Evolutionary conservation across 441 rosid species (phyloP).

Genomic region (Breynia disticha): DNA sequence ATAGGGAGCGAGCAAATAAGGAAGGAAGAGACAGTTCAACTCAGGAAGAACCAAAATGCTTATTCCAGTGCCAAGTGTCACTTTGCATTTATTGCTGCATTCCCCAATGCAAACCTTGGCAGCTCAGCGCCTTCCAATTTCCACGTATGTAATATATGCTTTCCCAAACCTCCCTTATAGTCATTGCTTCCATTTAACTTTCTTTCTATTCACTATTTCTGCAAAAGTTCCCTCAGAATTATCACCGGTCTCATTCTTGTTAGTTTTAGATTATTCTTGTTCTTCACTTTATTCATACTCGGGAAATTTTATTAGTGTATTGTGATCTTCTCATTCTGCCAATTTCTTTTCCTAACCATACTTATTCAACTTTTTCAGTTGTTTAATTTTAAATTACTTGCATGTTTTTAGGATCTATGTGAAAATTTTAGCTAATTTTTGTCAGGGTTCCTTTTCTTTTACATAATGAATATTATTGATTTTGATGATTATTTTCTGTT

Average conservation of each 20-base stretch:
- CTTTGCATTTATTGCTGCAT: constrained; percentile 5
- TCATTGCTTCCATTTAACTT: background rate
- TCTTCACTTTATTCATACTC: background rate
- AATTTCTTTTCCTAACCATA: background rate
- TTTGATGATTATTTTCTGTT: background rate
- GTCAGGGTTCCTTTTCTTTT: background rate
- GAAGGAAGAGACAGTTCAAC: background rate
- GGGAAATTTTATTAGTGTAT: background rate
- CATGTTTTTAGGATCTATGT: background rate
- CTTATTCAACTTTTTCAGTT: background rate
- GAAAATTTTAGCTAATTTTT: background rate
- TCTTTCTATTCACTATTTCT: background rate
- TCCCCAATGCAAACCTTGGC: constrained; percentile 4
- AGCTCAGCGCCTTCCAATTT: constrained; percentile 3
- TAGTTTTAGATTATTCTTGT: background rate
- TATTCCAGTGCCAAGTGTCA: constrained; percentile 10
- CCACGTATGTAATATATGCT: background rate
- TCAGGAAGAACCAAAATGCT: constrained; percentile 4
- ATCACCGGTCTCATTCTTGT: background rate
- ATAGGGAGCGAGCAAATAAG: background rate
- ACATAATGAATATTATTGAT: background rate
- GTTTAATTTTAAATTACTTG: background rate
- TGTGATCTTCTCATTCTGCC: background rate
- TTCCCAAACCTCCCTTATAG: background rate
- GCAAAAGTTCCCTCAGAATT: background rate